These are phyloP conservation scores for Citropsis articulata DNA, from an alignment of 345 rosid genomes.

Conservation along the genomic window DNA sequence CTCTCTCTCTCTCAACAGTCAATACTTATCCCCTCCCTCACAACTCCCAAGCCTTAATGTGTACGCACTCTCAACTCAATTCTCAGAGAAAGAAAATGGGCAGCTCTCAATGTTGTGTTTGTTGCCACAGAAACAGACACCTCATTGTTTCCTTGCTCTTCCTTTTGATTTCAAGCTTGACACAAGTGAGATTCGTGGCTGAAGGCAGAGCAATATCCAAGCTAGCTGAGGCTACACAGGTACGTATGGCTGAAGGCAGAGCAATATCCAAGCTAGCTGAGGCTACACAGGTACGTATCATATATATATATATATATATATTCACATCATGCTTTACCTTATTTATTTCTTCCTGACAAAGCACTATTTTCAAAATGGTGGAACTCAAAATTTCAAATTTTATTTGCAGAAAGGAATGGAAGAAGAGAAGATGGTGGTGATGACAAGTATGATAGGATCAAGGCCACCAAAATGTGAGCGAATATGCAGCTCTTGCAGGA, in stretches of 20 bases:
- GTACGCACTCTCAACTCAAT: neutral
- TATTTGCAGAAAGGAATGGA: conserved; percentile 20
- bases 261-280: conserved; percentile 27
- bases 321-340: neutral
- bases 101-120: conserved; percentile 23
- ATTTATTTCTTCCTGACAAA: no score
- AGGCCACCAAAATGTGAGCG: conserved; percentile 62
- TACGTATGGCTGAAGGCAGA: conserved; percentile 29
- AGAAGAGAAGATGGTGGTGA: conserved; percentile 20
- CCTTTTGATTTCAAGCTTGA: conserved; percentile 32
- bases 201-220: conserved; percentile 35
- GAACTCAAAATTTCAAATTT: neutral
- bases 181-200: conserved; percentile 26
- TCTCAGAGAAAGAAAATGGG: conserved; percentile 28
- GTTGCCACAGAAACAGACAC: conserved; percentile 24
- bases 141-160: conserved; percentile 30
- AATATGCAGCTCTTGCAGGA: conserved; percentile 49
- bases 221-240: conserved; percentile 28
- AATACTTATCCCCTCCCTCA: conserved; percentile 5
- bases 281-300: conserved; percentile 21
- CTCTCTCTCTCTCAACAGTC: neutral
- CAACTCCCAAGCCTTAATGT: neutral
- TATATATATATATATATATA: neutral
- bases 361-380: neutral
- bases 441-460: conserved; percentile 53